Percentiles rank a stretch among this genome's conserved stretches.
These are phyloP conservation scores for Populus tomentosa DNA, from an alignment of 441 rosid genomes.

Conservation along the genomic window DNA sequence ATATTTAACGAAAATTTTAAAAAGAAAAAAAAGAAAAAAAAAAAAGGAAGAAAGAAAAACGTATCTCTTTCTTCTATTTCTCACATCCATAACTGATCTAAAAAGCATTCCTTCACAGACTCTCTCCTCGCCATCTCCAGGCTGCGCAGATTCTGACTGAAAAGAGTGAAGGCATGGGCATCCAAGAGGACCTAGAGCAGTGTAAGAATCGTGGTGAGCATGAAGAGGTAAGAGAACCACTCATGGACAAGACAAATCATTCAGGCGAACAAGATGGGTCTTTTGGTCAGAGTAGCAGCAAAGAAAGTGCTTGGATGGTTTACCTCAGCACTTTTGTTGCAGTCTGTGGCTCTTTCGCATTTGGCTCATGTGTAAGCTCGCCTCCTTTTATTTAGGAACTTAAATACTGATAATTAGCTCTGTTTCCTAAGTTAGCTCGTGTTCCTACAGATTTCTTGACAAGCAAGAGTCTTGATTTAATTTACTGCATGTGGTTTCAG, in stretches of 20 bases:
- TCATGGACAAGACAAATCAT: slow-evolving; percentile 24
- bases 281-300: slow-evolving; percentile 18
- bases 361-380: slow-evolving; percentile 82
- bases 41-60: not conserved
- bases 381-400: not conserved
- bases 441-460: not conserved
- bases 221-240: slow-evolving; percentile 36
- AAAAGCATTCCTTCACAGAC: slow-evolving; percentile 1
- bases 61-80: slow-evolving; percentile 13
- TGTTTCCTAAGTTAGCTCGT: not conserved
- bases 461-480: not conserved
- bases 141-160: not conserved
- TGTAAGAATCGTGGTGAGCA: not conserved
- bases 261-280: slow-evolving; percentile 24
- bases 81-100: slow-evolving; percentile 8
- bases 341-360: slow-evolving; percentile 82
- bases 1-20: not conserved
- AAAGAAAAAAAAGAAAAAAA: not conserved
- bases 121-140: slow-evolving; percentile 14
- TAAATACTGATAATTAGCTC: not conserved
- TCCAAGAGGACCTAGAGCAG: slow-evolving; percentile 31
- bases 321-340: slow-evolving; percentile 78
- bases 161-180: slow-evolving; percentile 31
- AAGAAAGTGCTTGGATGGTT: slow-evolving; percentile 58
- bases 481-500: slow-evolving; percentile 40